Conservation (phyloP, 371 early-diverging fungal species). For the Actinomucor elegans region DNA sequence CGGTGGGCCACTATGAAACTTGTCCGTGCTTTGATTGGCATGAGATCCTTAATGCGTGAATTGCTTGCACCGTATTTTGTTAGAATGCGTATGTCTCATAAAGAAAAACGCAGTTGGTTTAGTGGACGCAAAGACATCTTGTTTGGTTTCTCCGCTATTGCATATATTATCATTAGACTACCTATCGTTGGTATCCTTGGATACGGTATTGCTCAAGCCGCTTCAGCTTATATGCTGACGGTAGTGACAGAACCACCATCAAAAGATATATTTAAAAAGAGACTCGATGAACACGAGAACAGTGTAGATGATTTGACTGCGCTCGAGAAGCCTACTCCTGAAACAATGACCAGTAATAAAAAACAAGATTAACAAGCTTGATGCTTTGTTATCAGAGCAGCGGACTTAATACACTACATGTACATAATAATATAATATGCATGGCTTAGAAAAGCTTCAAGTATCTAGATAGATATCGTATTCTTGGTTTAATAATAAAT, state of each 20-base stretch:
- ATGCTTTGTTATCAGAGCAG: no score
- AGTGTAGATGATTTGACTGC: conserved; percentile 1
- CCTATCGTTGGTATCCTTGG: conserved; percentile 57
- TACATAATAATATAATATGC: no score
- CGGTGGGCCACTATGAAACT: conserved; percentile 37
- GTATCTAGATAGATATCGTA: no score
- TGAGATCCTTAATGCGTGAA: conserved; percentile 65
- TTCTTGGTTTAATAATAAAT: no score
- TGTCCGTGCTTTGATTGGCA: conserved; percentile 58
- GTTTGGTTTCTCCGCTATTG: conserved; percentile 64
- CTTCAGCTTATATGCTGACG: conserved; percentile 58
- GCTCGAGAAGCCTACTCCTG: background rate
- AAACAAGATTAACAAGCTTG: background rate
- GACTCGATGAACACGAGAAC: background rate
- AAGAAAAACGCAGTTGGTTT: conserved; percentile 60
- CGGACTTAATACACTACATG: no score
- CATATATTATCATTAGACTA: conserved; percentile 51
- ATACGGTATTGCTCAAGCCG: conserved; percentile 60
- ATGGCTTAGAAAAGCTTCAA: no score
- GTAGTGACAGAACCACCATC: conserved; percentile 53
- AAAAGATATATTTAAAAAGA: background rate
- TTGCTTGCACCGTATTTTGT: conserved; percentile 67
- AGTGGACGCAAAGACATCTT: conserved; percentile 60
- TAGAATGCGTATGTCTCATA: conserved; percentile 52
- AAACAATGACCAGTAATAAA: no score